A percentile compares a stretch with the other conserved stretches of the same genome.
Evolutionary conservation across 352 stramenopile species (phyloP).

Genomic region (Phytophthora tentaculata): DNA sequence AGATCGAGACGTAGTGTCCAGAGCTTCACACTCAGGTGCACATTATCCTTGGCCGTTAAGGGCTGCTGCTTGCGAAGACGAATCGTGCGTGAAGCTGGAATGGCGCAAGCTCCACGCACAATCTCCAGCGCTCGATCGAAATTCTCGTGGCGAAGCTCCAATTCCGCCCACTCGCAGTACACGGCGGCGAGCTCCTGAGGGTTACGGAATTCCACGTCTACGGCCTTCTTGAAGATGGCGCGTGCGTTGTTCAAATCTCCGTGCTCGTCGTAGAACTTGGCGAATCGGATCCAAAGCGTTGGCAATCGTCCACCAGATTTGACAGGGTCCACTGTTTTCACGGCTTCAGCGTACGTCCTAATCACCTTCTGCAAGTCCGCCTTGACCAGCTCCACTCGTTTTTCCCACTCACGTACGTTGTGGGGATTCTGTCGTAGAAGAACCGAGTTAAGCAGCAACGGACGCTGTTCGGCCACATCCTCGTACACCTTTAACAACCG

Average conservation of each 20-base stretch:
- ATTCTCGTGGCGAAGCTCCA: conserved; percentile 96
- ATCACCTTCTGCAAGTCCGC: conserved; percentile 68
- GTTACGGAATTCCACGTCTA: conserved; percentile 74
- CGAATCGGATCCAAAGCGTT: conserved; percentile 94
- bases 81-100: conserved; percentile 53
- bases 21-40: conserved; percentile 93
- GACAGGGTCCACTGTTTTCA: conserved; percentile 92
- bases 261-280: conserved; percentile 95
- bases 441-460: conserved; percentile 95
- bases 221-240: conserved; percentile 92
- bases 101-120: conserved; percentile 81
- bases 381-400: conserved; percentile 91
- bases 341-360: conserved; percentile 89
- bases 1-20: conserved; percentile 98
- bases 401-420: conserved; percentile 98
- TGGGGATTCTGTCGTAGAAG: conserved; percentile 98
- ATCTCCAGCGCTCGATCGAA: conserved; percentile 94
- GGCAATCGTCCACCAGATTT: conserved; percentile 89
- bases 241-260: conserved; percentile 93
- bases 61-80: conserved; percentile 62
- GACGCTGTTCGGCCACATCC: conserved; percentile 95
- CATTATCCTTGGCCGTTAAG: conserved; percentile 68
- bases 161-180: conserved; percentile 95
- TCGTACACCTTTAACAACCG: conserved; percentile 87
- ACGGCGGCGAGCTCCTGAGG: conserved; percentile 95